Percentiles rank a stretch among this genome's conserved stretches.
phyloP scores from a whole-genome alignment of 1,139 yeast species.

The Ogataea hybrid region DNA sequence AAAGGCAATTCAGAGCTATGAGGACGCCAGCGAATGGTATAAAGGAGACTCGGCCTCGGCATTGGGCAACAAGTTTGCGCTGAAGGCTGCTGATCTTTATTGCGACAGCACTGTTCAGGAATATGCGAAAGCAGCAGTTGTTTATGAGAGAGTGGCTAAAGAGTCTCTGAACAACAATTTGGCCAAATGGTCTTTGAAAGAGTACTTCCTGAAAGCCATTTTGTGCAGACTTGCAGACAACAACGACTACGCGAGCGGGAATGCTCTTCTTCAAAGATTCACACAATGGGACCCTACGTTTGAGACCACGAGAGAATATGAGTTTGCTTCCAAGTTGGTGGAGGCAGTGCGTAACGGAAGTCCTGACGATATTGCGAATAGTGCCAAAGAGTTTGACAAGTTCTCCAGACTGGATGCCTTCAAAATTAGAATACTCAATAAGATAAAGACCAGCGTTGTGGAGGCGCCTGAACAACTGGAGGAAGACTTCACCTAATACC shows the following conservation, averaged over 20 bases:
- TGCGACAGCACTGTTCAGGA: constrained; percentile 62
- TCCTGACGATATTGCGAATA: constrained; percentile 69
- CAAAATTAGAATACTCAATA: constrained; percentile 83
- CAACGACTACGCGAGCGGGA: constrained; percentile 84
- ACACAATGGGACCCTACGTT: constrained; percentile 75
- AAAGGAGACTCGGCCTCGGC: constrained; percentile 93
- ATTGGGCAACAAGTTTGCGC: constrained; percentile 79
- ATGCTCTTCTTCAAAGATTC: constrained; percentile 64
- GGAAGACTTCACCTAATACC: constrained; percentile 33
- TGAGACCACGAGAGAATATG: constrained; percentile 74
- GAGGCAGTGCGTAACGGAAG: constrained; percentile 80
- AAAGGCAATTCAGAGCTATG: constrained; percentile 75
- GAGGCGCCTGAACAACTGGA: constrained; percentile 36
- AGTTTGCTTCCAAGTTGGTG: constrained; percentile 60
- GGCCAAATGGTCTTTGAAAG: constrained; percentile 90
- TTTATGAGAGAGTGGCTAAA: constrained; percentile 75
- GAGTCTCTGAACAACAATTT: constrained; percentile 72
- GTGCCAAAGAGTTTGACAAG: constrained; percentile 82
- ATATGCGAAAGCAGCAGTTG: constrained; percentile 69
- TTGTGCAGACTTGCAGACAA: constrained; percentile 79
- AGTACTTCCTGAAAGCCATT: constrained; percentile 80
- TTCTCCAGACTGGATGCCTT: constrained; percentile 87
- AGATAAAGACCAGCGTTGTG: constrained; percentile 67
- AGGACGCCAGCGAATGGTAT: constrained; percentile 96
- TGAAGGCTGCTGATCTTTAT: constrained; percentile 86